These are phyloP conservation scores for Sergeia podlipaevii DNA, from an alignment of 208 protist genomes.

Conservation along the genomic window DNA sequence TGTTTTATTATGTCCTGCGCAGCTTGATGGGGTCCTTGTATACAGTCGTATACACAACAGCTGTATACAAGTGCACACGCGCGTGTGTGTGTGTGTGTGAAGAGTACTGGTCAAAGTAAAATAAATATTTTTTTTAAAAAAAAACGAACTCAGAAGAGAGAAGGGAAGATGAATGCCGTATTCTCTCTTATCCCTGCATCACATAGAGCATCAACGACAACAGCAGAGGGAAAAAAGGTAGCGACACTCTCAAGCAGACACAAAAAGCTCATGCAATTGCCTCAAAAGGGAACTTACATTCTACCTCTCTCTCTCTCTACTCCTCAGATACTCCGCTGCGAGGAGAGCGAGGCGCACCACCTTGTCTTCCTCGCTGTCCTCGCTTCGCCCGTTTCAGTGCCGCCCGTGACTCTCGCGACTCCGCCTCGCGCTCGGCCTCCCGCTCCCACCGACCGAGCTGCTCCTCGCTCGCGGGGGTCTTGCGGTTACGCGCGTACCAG, in stretches of 20 bases:
- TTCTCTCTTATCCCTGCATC: not conserved
- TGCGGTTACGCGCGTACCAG: conserved; percentile 68
- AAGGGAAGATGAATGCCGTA: not conserved
- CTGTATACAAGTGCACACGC: not conserved
- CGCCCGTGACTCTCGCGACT: conserved; percentile 26
- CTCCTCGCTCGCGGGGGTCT: conserved; percentile 36
- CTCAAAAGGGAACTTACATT: not conserved
- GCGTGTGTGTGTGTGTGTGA: too few species aligned
- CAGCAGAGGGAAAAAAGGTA: not conserved
- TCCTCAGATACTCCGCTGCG: not conserved
- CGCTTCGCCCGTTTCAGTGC: conserved; percentile 41
- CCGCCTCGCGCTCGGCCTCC: conserved; percentile 29
- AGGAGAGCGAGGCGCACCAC: not conserved
- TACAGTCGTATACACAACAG: not conserved
- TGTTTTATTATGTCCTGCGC: not conserved
- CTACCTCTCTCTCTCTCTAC: not conserved
- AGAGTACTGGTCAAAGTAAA: not conserved
- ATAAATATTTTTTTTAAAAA: not conserved
- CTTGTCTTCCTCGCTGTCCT: not conserved
- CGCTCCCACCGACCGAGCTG: conserved; percentile 36
- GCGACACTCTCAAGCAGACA: not conserved
- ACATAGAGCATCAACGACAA: not conserved
- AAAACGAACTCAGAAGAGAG: not conserved
- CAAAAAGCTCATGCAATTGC: conserved; percentile 4
- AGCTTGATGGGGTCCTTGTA: not conserved